Percentiles rank a stretch among this genome's conserved stretches.
These are phyloP conservation scores for Trichocladium antarcticum DNA, from an alignment of 495 filamentous ascomycete species.

Conservation along the genomic window DNA sequence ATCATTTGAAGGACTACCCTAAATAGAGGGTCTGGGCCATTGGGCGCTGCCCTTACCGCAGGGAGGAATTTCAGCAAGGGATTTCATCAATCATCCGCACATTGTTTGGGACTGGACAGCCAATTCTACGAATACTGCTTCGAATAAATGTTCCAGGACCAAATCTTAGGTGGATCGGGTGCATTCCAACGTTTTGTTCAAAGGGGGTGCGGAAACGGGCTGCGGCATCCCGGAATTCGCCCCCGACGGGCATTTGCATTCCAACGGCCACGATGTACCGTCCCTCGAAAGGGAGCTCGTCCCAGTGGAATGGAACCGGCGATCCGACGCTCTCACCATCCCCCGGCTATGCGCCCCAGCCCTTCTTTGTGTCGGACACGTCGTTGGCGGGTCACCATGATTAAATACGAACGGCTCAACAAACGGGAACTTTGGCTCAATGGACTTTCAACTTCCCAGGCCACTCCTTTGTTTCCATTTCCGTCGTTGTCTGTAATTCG, in stretches of 20 bases:
- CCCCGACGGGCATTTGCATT: conserved; percentile 12
- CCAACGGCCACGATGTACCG: conserved; percentile 4
- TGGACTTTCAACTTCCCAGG: conserved; percentile 5
- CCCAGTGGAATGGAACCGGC: conserved; percentile 12
- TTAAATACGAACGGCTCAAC: neutral
- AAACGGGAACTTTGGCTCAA: conserved; percentile 9
- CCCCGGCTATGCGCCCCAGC: conserved; percentile 6
- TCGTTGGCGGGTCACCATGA: conserved; percentile 1
- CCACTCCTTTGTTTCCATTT: conserved; percentile 25
- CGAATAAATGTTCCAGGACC: conserved; percentile 2
- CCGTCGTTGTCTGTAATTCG: conserved; percentile 3
- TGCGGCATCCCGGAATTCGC: conserved; percentile 1
- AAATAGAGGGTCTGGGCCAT: conserved; percentile 37
- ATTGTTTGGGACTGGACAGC: no score
- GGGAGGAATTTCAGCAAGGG: conserved; percentile 18
- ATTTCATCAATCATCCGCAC: conserved; percentile 3
- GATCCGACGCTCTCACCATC: conserved; percentile 11
- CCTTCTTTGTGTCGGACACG: conserved; percentile 13
- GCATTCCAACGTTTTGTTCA: conserved; percentile 16
- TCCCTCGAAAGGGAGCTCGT: conserved; percentile 7
- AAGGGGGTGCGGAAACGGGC: conserved; percentile 13
- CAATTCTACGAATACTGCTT: conserved; percentile 5
- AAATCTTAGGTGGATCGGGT: conserved; percentile 2
- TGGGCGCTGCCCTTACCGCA: conserved; percentile 7
- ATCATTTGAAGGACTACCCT: conserved; percentile 82